Conservation (phyloP, 2,329 filamentous ascomycete genomes). For the Diaporthe caulivora region DNA sequence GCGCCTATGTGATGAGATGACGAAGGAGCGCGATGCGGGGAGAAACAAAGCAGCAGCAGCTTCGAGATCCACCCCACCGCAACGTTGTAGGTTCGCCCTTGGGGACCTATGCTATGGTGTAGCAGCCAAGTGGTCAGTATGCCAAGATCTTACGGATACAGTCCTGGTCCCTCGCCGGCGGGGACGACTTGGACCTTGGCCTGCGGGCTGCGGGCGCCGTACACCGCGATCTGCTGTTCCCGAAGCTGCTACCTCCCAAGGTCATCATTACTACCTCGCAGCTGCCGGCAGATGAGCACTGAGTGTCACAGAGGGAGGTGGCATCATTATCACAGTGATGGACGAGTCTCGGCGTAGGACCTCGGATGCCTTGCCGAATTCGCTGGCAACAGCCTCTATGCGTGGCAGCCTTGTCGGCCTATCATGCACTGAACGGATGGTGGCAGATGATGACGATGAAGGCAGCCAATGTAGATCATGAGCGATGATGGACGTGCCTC, state of each 20-base stretch:
- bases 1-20: neutral
- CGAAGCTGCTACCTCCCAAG: conserved; percentile 18
- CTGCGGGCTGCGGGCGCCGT: conserved; percentile 25
- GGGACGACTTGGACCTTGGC: neutral
- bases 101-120: neutral
- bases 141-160: neutral
- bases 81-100: conserved; percentile 12
- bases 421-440: neutral
- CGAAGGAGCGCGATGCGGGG: conserved; percentile 23
- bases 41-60: conserved; percentile 10
- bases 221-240: conserved; percentile 6
- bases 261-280: neutral
- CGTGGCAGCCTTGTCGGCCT: conserved; percentile 15
- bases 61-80: conserved; percentile 4
- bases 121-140: conserved; percentile 4
- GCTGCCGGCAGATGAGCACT: conserved; percentile 14
- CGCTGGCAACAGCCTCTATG: neutral
- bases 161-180: conserved; percentile 1
- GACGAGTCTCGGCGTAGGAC: conserved; percentile 16
- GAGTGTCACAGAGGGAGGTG: conserved; percentile 4
- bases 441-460: neutral
- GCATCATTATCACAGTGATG: conserved; percentile 24
- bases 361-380: conserved; percentile 26
- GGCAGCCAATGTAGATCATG: neutral
- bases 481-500: neutral